A percentile compares a stretch with the other conserved stretches of the same genome.
Conservation (phyloP, 768 basidiomycete species). For the Calocera cornea region DNA sequence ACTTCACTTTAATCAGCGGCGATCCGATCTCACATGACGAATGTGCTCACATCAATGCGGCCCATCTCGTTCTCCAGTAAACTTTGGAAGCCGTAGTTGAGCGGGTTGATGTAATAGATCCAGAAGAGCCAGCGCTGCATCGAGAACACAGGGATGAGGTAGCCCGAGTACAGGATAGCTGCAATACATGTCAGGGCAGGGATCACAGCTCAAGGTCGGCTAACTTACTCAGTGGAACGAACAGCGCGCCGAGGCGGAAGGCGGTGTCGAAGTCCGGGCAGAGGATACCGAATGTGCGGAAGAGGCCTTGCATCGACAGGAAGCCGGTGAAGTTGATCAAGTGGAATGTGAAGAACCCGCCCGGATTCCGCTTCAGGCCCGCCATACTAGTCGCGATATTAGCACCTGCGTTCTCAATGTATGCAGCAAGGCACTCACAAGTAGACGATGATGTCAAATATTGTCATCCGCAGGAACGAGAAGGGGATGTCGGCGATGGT, state of each 20-base stretch:
- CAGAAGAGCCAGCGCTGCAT: constrained; percentile 81
- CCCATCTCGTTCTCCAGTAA: constrained; percentile 80
- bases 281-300: constrained; percentile 47
- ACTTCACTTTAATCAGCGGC: constrained; percentile 39
- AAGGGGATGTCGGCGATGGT: constrained; percentile 31
- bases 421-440: constrained; percentile 16
- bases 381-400: constrained; percentile 19
- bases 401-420: not conserved
- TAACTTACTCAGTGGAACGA: constrained; percentile 35
- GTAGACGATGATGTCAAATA: constrained; percentile 30
- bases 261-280: constrained; percentile 43
- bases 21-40: constrained; percentile 42
- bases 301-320: constrained; percentile 71
- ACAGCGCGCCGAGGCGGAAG: constrained; percentile 33
- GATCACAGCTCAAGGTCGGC: too few species aligned
- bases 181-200: not conserved
- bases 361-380: constrained; percentile 22
- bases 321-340: constrained; percentile 39
- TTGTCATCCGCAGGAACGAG: constrained; percentile 18
- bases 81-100: constrained; percentile 63
- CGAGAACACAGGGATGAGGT: constrained; percentile 48
- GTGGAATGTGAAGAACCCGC: constrained; percentile 52
- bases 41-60: constrained; percentile 39
- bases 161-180: constrained; percentile 50
- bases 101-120: constrained; percentile 73